Evolutionary conservation across 768 basidiomycete genomes (phyloP).

Genomic region (Boletellus ananas): DNA sequence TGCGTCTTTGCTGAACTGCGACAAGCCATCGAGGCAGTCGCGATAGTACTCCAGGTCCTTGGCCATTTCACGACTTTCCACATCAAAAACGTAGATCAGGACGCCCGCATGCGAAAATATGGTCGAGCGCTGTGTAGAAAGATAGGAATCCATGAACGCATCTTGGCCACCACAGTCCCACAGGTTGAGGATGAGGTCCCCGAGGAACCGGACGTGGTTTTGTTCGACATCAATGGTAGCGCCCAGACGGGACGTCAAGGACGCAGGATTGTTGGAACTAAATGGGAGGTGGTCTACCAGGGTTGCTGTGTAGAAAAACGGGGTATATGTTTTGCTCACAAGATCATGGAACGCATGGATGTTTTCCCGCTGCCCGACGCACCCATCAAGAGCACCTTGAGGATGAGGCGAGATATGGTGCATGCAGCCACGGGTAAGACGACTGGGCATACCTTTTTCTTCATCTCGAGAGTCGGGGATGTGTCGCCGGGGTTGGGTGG

Average conservation of each 20-base stretch:
- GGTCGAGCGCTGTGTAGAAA: constrained; percentile 85
- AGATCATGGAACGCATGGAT: constrained; percentile 98
- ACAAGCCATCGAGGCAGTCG: constrained; percentile 82
- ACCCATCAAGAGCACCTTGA: constrained; percentile 94
- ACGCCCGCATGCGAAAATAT: constrained; percentile 97
- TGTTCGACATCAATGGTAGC: constrained; percentile 98
- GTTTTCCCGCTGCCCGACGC: constrained; percentile 94
- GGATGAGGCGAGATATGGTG: too few species aligned
- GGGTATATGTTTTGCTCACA: constrained; percentile 52
- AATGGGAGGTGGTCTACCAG: constrained; percentile 7
- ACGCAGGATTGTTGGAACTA: constrained; percentile 93
- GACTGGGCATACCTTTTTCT: constrained; percentile 28
- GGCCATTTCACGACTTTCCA: constrained; percentile 77
- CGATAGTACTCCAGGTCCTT: constrained; percentile 92
- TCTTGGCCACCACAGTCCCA: constrained; percentile 99
- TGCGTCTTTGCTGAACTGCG: constrained; percentile 76
- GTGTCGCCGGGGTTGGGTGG: not conserved
- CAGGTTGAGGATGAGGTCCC: constrained; percentile 90
- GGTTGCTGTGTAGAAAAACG: constrained; percentile 1
- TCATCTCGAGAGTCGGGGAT: constrained; percentile 16
- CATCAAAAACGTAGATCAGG: constrained; percentile 98
- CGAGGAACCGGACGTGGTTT: constrained; percentile 95
- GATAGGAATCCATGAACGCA: constrained; percentile 96
- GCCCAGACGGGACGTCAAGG: constrained; percentile 84
- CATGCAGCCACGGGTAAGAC: not conserved